Evolutionary conservation across 2,329 filamentous ascomycete species (phyloP).

Genomic region (Rhinocladiella similis): DNA sequence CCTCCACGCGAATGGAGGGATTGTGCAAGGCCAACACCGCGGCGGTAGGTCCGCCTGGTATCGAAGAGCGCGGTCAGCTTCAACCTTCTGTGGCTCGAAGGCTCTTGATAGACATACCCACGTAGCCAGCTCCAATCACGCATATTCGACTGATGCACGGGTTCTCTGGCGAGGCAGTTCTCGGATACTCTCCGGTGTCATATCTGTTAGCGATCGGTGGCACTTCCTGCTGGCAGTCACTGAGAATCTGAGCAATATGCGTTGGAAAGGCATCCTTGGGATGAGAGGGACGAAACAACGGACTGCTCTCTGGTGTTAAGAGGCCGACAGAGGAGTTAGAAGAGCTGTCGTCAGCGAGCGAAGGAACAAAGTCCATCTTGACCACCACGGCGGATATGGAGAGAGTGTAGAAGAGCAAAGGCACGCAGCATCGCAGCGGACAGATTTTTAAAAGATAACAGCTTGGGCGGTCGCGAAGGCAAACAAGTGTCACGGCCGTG

Average conservation of each 20-base stretch:
- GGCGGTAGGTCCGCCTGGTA: slow-evolving; percentile 69
- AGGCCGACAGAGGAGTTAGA: slow-evolving; percentile 18
- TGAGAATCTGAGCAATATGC: slow-evolving; percentile 11
- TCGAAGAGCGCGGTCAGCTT: slow-evolving; percentile 3
- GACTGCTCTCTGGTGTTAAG: slow-evolving; percentile 16
- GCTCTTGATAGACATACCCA: slow-evolving; percentile 54
- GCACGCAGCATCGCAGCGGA: background rate
- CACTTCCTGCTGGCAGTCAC: slow-evolving; percentile 6
- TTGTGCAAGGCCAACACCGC: slow-evolving; percentile 74
- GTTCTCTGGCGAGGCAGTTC: background rate
- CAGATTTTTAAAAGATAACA: background rate
- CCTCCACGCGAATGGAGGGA: slow-evolving; percentile 68
- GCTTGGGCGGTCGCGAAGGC: background rate
- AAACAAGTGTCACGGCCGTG: background rate
- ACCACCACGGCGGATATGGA: no score
- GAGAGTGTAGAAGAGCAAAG: background rate
- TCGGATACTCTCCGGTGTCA: no score
- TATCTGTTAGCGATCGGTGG: background rate
- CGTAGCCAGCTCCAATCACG: slow-evolving; percentile 74
- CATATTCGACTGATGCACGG: slow-evolving; percentile 53
- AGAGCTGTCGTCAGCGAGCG: slow-evolving; percentile 17
- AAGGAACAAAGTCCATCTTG: slow-evolving; percentile 18
- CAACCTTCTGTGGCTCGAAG: no score
- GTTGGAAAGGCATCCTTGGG: slow-evolving; percentile 15
- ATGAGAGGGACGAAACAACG: slow-evolving; percentile 15